Conservation (phyloP, 345 rosid species). For the Brassica juncea region DNA sequence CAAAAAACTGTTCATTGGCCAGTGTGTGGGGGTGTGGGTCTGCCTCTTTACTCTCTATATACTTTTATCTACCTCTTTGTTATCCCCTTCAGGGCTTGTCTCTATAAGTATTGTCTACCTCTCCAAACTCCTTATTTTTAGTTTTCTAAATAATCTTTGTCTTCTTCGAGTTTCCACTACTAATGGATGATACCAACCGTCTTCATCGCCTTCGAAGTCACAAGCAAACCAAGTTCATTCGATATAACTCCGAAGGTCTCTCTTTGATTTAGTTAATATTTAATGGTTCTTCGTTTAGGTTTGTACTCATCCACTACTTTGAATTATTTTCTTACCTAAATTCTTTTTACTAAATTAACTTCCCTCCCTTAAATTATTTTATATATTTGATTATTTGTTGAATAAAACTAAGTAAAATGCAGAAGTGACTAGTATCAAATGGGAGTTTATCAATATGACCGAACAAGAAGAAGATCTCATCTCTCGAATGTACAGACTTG, state of each 20-base stretch:
- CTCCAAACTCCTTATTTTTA: conserved; percentile 1
- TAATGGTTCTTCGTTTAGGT: neutral
- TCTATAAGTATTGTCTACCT: neutral
- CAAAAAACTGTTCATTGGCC: too few relatives aligned
- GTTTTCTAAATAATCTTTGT: neutral
- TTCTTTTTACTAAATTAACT: too few relatives aligned
- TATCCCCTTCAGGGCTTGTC: neutral
- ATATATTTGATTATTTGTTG: neutral
- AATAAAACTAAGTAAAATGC: conserved; percentile 1
- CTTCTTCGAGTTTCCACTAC: neutral
- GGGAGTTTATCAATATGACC: conserved; percentile 60
- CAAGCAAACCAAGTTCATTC: conserved; percentile 27
- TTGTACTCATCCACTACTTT: conserved; percentile 5
- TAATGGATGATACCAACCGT: conserved; percentile 25
- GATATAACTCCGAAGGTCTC: conserved; percentile 25
- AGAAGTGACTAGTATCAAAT: conserved; percentile 65
- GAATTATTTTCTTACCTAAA: too few relatives aligned
- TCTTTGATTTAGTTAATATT: neutral
- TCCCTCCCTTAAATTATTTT: neutral
- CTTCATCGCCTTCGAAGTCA: neutral
- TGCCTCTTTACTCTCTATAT: neutral
- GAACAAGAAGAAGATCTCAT: conserved; percentile 74
- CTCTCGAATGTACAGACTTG: conserved; percentile 61
- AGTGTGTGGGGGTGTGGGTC: neutral
- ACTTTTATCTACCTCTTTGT: neutral